Conservation (phyloP, 768 basidiomycete genomes). For the Mycena floridula region DNA sequence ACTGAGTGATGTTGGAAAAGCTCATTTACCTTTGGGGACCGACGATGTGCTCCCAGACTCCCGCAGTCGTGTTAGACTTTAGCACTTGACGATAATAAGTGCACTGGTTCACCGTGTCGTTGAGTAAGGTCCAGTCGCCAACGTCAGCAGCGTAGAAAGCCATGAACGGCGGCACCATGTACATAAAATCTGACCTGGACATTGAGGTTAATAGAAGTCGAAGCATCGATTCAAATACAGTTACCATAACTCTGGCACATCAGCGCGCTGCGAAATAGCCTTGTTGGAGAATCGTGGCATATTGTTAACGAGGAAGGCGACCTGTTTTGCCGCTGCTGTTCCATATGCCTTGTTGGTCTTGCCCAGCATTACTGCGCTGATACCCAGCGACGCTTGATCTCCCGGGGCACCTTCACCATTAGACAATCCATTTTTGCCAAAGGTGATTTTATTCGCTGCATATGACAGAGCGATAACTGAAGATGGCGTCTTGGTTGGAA, state of each 20-base stretch:
- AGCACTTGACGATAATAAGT: constrained; percentile 27
- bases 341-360: constrained; percentile 26
- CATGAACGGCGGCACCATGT: constrained; percentile 76
- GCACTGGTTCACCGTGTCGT: constrained; percentile 42
- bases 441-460: constrained; percentile 27
- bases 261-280: constrained; percentile 39
- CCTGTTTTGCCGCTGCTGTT: constrained; percentile 23
- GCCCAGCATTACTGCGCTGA: constrained; percentile 38
- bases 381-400: constrained; percentile 43
- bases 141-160: constrained; percentile 70
- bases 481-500: constrained; percentile 13
- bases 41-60: constrained; percentile 32
- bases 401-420: constrained; percentile 35
- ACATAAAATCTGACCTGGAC: constrained; percentile 42
- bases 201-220: no score
- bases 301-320: constrained; percentile 25
- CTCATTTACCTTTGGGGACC: constrained; percentile 15
- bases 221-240: no score
- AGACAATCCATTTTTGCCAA: constrained; percentile 28
- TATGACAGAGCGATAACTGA: constrained; percentile 27
- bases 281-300: constrained; percentile 36
- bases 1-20: no score
- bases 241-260: constrained; percentile 36
- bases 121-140: constrained; percentile 26
- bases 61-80: constrained; percentile 12